Base-by-base conservation (phyloP, 495 filamentous ascomycete species). In the Trypethelium eluteriae region DNA sequence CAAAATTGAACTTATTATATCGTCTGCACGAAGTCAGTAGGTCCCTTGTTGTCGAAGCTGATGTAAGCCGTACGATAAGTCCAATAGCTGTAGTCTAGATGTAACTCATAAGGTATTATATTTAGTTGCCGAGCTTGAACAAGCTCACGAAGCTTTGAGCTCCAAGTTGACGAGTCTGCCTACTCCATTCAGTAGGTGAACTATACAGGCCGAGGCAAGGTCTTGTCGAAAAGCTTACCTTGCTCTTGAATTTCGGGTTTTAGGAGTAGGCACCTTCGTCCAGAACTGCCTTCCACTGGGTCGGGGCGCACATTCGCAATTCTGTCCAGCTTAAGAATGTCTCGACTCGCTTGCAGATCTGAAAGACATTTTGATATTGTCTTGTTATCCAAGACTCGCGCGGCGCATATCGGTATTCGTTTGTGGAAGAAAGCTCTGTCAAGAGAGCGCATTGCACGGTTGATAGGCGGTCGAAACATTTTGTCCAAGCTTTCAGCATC, bases 61-160 rank as follows among this genome's bases (percentile, higher is more conserved):
- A 11, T 53, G 11, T 44, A n/a, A 35, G 65, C 74, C 78, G 67
- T 84, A 93, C 91, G 79, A 74, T 91, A 92, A 46, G 78, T 86
- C 92, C 92, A 99, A 75, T 92, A 87, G 66, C 86, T 80, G 78
- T 99, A 99, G 62, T 88, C 84, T 67, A 99, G 79, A 44, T 81
- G 73, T 46, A 99, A 77, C 56, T 86, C 81, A 74, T 88, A 98
- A 6, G 90, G 88, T 12, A 89, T 79, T 39, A 98, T 72, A 14
- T 80, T 79, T 46, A 96, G 74, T 39, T 87, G 83, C 67, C 88
- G 81, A 62, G 80, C 82, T 62, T 86, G 73, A 1, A 93, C 84
- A 35, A 91, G 82, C 62, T 89, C 86, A 44, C 76, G 81, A n/a
- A 96, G 73, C 39, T 78, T 82, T 4, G 85, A 72, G 62, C 88